Conservation (phyloP, 1,284 basidiomycete genomes). For the Microbotryomycetes sp. region DNA sequence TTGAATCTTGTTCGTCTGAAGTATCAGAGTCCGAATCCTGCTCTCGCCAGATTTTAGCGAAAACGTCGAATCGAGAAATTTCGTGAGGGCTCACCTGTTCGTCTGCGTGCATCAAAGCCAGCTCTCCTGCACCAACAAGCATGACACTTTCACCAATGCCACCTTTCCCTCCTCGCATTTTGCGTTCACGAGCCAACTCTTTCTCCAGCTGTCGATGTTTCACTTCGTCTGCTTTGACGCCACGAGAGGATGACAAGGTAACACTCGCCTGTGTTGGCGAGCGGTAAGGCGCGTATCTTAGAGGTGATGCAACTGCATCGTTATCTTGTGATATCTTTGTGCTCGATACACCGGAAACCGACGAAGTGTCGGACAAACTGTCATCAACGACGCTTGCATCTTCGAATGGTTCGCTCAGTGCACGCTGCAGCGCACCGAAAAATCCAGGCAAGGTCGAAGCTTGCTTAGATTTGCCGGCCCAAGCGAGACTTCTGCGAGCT, state of each 20-base stretch:
- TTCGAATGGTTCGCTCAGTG: background rate
- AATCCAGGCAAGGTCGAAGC: slow-evolving; percentile 1
- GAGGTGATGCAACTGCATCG: too few species aligned
- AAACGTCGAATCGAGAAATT: too few species aligned
- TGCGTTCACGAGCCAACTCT: slow-evolving; percentile 2
- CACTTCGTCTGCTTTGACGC: background rate
- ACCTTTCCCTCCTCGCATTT: background rate
- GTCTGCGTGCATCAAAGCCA: background rate
- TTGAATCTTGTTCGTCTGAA: background rate
- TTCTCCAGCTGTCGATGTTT: background rate
- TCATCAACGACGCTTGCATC: background rate
- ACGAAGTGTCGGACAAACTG: background rate
- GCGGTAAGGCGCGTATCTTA: background rate
- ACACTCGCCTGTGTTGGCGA: background rate
- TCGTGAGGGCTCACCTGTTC: background rate
- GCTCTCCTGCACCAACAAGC: background rate
- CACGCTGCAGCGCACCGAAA: background rate
- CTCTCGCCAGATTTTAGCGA: too few species aligned
- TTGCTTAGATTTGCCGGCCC: background rate
- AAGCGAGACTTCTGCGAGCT: background rate
- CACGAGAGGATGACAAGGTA: background rate
- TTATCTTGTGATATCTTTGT: background rate
- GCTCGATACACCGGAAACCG: too few species aligned
- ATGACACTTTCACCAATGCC: background rate
- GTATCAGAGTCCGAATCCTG: background rate